Conservation (phyloP, 2,329 filamentous ascomycete species). For the Cladorrhinum sp. region DNA sequence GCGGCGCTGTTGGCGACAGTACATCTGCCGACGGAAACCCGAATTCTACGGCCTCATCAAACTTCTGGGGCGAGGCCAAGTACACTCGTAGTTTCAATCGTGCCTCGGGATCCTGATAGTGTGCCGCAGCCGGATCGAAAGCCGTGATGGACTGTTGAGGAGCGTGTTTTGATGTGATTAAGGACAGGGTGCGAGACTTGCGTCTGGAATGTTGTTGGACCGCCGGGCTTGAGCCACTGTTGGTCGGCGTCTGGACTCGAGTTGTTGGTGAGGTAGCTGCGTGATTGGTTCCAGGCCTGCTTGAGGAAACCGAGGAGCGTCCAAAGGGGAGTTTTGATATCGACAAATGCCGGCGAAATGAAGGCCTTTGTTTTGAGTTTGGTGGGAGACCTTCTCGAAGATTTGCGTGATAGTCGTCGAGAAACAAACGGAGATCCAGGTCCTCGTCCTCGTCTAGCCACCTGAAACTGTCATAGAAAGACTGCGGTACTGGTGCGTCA, state of each 20-base stretch:
- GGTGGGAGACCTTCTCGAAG: slow-evolving; percentile 49
- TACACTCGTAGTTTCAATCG: slow-evolving; percentile 82
- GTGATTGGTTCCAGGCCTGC: slow-evolving; percentile 47
- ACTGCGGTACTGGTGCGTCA: slow-evolving; percentile 42
- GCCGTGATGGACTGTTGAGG: slow-evolving; percentile 45
- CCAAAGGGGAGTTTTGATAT: slow-evolving; percentile 64
- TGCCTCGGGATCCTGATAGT: slow-evolving; percentile 89
- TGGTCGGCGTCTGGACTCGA: slow-evolving; percentile 30
- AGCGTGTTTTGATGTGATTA: slow-evolving; percentile 50
- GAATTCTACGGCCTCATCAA: slow-evolving; percentile 92
- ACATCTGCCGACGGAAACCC: slow-evolving; percentile 71
- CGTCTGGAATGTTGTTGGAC: slow-evolving; percentile 40
- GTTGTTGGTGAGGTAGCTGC: slow-evolving; percentile 31
- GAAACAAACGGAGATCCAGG: slow-evolving; percentile 61
- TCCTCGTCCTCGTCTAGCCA: slow-evolving; percentile 73
- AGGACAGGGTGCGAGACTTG: slow-evolving; percentile 54
- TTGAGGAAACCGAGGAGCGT: slow-evolving; percentile 49
- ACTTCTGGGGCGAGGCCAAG: slow-evolving; percentile 86
- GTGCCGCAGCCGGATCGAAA: slow-evolving; percentile 69
- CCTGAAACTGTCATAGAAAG: slow-evolving; percentile 64
- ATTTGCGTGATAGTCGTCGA: slow-evolving; percentile 69
- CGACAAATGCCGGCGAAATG: slow-evolving; percentile 69
- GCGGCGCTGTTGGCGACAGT: slow-evolving; percentile 32
- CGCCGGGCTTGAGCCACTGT: slow-evolving; percentile 26
- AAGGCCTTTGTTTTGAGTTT: slow-evolving; percentile 50